These are phyloP conservation scores for Hypoxylon sp. DNA, from an alignment of 2,329 filamentous ascomycete species.

Conservation along the genomic window DNA sequence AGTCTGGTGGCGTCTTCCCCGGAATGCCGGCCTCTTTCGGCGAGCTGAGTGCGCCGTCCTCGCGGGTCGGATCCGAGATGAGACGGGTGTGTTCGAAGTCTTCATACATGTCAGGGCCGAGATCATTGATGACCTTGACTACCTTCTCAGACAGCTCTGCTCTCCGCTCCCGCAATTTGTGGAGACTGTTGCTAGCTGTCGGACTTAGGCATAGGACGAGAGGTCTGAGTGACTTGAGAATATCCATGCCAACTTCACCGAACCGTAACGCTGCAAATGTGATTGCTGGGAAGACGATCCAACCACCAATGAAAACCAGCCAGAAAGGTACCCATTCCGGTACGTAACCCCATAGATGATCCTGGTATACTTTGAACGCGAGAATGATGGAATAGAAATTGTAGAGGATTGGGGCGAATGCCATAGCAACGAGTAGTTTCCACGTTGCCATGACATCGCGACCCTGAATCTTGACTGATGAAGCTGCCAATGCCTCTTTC, in stretches of 20 bases:
- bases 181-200: constrained; percentile 84
- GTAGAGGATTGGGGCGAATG: constrained; percentile 85
- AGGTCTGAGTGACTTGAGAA: constrained; percentile 92
- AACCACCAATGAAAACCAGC: constrained; percentile 79
- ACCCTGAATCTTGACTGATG: constrained; percentile 89
- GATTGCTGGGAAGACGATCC: constrained; percentile 86
- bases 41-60: constrained; percentile 47
- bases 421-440: constrained; percentile 91
- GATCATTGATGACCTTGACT: constrained; percentile 92
- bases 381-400: constrained; percentile 83
- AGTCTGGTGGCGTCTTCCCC: constrained; percentile 48
- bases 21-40: constrained; percentile 54
- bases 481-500: constrained; percentile 85
- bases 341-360: constrained; percentile 85
- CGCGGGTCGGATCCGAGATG: constrained; percentile 68
- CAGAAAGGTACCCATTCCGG: constrained; percentile 86
- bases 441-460: constrained; percentile 93
- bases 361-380: constrained; percentile 82
- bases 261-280: constrained; percentile 95
- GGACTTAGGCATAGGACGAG: constrained; percentile 89
- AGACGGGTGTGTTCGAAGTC: constrained; percentile 88
- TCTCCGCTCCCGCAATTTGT: constrained; percentile 80
- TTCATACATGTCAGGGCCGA: constrained; percentile 96
- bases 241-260: constrained; percentile 99
- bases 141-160: constrained; percentile 84